A percentile compares a stretch with the other conserved stretches of the same genome.
phyloP scores from a whole-genome alignment of 2,329 filamentous ascomycete genomes.

The Epichloe festucae region DNA sequence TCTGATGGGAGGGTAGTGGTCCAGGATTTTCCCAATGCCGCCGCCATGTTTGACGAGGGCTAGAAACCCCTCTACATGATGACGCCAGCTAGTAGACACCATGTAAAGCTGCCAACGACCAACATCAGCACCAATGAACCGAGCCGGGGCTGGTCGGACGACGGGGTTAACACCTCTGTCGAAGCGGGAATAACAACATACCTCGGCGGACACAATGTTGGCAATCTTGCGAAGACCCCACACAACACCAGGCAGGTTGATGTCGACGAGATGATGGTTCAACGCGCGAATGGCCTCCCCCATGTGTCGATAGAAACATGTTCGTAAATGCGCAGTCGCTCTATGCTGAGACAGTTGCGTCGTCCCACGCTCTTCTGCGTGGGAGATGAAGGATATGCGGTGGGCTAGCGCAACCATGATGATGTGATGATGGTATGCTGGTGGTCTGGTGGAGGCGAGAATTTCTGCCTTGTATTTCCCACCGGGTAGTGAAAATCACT shows the following conservation, averaged over 20 bases:
- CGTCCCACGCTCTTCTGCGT: neutral
- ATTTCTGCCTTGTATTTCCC: neutral
- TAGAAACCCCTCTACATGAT: neutral
- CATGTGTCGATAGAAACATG: neutral
- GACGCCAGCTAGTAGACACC: neutral
- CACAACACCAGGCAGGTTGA: neutral
- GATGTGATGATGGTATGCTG: neutral
- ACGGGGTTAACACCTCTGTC: neutral
- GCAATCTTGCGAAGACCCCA: neutral
- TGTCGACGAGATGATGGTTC: neutral
- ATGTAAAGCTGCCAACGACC: neutral
- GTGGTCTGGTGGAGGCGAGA: neutral
- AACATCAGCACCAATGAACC: neutral
- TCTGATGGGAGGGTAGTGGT: neutral
- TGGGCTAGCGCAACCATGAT: neutral
- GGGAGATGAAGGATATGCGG: neutral
- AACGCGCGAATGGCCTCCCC: neutral
- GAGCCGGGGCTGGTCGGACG: neutral
- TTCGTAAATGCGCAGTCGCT: neutral
- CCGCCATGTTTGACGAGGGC: neutral
- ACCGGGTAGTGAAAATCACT: neutral
- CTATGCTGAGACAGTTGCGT: neutral
- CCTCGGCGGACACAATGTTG: slow-evolving; percentile 1
- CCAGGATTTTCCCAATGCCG: neutral
- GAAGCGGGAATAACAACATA: neutral